These are phyloP conservation scores for Plenodomus lindquistii DNA, from an alignment of 2,329 filamentous ascomycete species.

Conservation along the genomic window DNA sequence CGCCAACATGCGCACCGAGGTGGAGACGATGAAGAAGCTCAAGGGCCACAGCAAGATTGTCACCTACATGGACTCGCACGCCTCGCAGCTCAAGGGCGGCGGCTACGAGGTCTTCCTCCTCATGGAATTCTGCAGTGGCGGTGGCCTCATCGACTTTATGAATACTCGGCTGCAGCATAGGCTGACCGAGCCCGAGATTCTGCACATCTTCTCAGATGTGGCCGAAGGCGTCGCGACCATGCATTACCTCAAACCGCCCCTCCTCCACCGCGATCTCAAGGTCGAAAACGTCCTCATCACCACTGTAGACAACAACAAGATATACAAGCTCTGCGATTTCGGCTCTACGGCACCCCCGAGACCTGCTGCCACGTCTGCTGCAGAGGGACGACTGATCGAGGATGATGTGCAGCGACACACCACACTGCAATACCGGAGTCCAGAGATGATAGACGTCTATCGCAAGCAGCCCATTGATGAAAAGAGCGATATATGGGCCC, in stretches of 20 bases:
- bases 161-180: slow-evolving; percentile 96
- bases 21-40: slow-evolving; percentile 99
- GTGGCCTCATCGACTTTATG: slow-evolving; percentile 98
- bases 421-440: slow-evolving; percentile 94
- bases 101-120: slow-evolving; percentile 98
- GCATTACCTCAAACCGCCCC: slow-evolving; percentile 94
- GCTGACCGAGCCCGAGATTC: slow-evolving; percentile 93
- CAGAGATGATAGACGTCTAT: slow-evolving; percentile 99
- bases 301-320: slow-evolving; percentile 63
- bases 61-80: slow-evolving; percentile 97
- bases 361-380: slow-evolving; percentile 81
- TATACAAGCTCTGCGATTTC: slow-evolving; percentile 98
- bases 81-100: slow-evolving; percentile 86
- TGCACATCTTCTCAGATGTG: slow-evolving; percentile 95
- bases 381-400: slow-evolving; percentile 89
- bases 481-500: slow-evolving; percentile 97
- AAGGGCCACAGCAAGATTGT: slow-evolving; percentile 97
- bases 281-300: slow-evolving; percentile 97
- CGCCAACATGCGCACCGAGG: slow-evolving; percentile 95
- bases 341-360: slow-evolving; percentile 85
- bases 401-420: slow-evolving; percentile 98
- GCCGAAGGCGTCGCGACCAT: slow-evolving; percentile 97
- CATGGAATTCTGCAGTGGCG: slow-evolving; percentile 96
- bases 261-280: slow-evolving; percentile 93
- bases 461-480: slow-evolving; percentile 95